Evolutionary conservation across 352 stramenopile species (phyloP), one percentile per base, ranked within the genome.

Genomic region (Pelagophyceae sp.): DNA sequence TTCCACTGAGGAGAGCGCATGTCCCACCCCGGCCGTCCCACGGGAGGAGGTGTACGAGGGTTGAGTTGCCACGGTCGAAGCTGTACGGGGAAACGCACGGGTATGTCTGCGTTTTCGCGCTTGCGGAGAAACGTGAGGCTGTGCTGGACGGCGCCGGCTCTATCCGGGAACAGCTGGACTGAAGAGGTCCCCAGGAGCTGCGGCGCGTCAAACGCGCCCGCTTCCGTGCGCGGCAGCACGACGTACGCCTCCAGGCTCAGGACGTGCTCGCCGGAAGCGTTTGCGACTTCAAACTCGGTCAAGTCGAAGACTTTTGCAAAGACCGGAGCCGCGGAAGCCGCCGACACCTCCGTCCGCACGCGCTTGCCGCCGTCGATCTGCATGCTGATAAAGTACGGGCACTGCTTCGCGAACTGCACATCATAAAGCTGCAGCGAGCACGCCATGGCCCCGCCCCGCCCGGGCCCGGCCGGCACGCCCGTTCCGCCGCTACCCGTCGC

Each of bases 351-450:
- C 1, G 67, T 74, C 38, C 67, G 33, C 29, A 74, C 6, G 6
- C 33, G 33, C 11, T 51, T 58, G 35, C 20, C 1, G 20, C 35
- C 38, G 37, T 74, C 67, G 67, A 74, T 5, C 67, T 74, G 67
- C 2, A 74, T 23, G 35, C 20, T 37, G 15, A 74, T 31, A 37
- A 58, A 74, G 67, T 74, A 74, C 67, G 19, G 67, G 67, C 67
- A 74, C 5, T 17, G 67, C 38, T 74, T 51, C 15, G 38, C 38
- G 67, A 74, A 74, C 2, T 17, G 3, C 5, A 6, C 6, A n/a
- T 74, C 67, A 2, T 32, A 23, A 1, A 74, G 38, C 29, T 31
- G 61, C n/a, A 71, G 45, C 11, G 45, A 23, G 45, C 45, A 54
- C 45, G 45, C 45, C 45, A 23, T 11, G 11, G 23, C 23, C 45